Base-by-base conservation (phyloP, 306 rosid genomes). In the Medicago ruthenica region DNA sequence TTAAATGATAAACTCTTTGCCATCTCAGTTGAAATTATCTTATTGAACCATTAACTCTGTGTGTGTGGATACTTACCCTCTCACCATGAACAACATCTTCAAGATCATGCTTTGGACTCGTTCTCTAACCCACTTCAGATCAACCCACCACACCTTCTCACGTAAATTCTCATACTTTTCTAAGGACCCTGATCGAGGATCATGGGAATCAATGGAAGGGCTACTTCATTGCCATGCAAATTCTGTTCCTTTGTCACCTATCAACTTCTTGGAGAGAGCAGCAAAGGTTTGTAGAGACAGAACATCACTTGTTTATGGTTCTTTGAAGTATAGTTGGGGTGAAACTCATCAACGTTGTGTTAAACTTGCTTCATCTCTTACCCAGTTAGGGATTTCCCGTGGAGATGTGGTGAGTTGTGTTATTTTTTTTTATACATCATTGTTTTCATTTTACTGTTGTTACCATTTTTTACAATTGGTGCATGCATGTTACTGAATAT, bases 201-300 rank as follows among this genome's bases (percentile, higher is more conserved):
- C 87, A 48, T 86, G 92, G 91, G 83, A 84, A 71, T 85, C 94
- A 14, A 81, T 77, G 84, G 90, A 81, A 84, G 98, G 94, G 68
- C 48, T 87, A 9, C 75, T 90, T 59, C 91, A 63, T 54, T 87
- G 88, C 79, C 12, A 90, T 2, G 98, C 96, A 13, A 94, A 94
- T 76, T 74, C 70, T 21, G 84, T 39, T 50, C 93, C 98, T 62
- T 48, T 94, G 77, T 82, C 98, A 70, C 97, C 98, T 1, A 50
- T 94, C 36, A 76, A 76, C 70, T 94, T 94, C 79, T 42, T 94
- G 77, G 96, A 92, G 75, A 86, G 95, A 85, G 90, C 98, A 20
- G 88, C 97, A 0, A 86, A 78, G 76, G 88, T 75, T 57, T 87
- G 89, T 72, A 39, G 83, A 22, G 86, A 90, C 67, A 62, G 84